Base-by-base conservation (phyloP, 108 stramenopile species). In the Conticribra guillardii region DNA sequence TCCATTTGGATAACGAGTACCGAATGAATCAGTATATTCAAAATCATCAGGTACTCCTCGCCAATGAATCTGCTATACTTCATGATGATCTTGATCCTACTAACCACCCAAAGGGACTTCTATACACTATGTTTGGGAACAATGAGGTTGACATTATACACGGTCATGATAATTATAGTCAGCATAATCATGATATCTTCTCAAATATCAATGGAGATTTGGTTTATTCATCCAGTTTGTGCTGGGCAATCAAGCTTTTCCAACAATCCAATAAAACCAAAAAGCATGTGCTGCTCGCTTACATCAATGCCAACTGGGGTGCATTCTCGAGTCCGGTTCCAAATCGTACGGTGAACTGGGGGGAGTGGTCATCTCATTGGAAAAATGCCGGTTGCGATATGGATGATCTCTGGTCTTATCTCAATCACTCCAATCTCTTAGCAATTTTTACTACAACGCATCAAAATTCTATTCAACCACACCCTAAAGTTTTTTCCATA, bases 261-360 rank as follows among this genome's bases (percentile, higher is more conserved):
- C 37, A 11, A 41, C 8, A 41, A 5, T 9, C 37, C 11, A 11
- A 11, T 41, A 11, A 11, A 41, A 41, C 11, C 37, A 41, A 41
- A 11, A 41, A 41, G 37, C 37, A 41, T 41, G 80, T 84, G 17
- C 54, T 82, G 24, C 16, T 86, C 3, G 52, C 62, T 5, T 57
- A 64, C 46, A 37, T 81, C 15, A 78, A 86, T 52, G 82, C 78
- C 53, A 84, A 86, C 54, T 79, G 76, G 71, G 85, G 85, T 7
- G 80, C 60, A 1, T 78, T 86, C 37, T 79, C 76, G 7, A 24
- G 54, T 4, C 5, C 64, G 4, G 69, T 86, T 24, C 74, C 60
- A 3, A 57, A 66, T n/a, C 64, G 82, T 26, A 82, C 82, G 1
- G 49, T 22, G 17, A 29, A 77, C 46, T 85, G 82, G 82, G 82